Evolutionary conservation across 805 yeast species (phyloP).

Genomic region (Pichia occidentalis): DNA sequence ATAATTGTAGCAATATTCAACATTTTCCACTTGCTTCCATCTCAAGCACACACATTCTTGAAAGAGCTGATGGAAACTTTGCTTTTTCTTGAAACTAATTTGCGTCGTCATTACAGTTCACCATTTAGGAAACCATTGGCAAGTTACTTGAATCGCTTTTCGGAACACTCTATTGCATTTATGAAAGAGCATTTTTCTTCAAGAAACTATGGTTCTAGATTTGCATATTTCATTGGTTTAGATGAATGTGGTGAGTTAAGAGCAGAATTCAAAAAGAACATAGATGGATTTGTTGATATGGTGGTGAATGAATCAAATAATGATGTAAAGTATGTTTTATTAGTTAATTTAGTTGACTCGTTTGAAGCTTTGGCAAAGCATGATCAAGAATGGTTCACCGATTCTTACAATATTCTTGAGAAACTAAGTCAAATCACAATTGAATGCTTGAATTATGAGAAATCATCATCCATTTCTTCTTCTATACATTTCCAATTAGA

Average conservation of each 20-base stretch:
- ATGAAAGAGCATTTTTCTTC: conserved; percentile 61
- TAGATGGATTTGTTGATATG: conserved; percentile 42
- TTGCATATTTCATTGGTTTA: conserved; percentile 57
- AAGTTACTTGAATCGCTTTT: conserved; percentile 75
- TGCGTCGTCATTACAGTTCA: conserved; percentile 78
- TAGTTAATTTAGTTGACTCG: conserved; percentile 69
- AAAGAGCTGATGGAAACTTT: conserved; percentile 77
- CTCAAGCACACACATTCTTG: conserved; percentile 87
- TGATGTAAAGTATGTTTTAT: conserved; percentile 53
- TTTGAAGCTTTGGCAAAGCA: conserved; percentile 43
- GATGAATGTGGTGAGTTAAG: conserved; percentile 53
- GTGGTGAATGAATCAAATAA: conserved; percentile 41
- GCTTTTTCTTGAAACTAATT: conserved; percentile 68
- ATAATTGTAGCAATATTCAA: conserved; percentile 86
- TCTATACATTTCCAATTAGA: conserved; percentile 63
- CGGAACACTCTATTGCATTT: conserved; percentile 64
- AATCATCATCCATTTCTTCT: conserved; percentile 42
- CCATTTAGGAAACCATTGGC: conserved; percentile 92
- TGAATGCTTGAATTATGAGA: conserved; percentile 37
- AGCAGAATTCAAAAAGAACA: conserved; percentile 44
- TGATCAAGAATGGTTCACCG: conserved; percentile 48
- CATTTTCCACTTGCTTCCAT: conserved; percentile 85
- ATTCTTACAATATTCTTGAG: conserved; percentile 41
- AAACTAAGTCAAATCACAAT: conserved; percentile 38
- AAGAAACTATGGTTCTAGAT: conserved; percentile 57